phyloP scores from a whole-genome alignment of 441 rosid species.

The Populus tomentosa region DNA sequence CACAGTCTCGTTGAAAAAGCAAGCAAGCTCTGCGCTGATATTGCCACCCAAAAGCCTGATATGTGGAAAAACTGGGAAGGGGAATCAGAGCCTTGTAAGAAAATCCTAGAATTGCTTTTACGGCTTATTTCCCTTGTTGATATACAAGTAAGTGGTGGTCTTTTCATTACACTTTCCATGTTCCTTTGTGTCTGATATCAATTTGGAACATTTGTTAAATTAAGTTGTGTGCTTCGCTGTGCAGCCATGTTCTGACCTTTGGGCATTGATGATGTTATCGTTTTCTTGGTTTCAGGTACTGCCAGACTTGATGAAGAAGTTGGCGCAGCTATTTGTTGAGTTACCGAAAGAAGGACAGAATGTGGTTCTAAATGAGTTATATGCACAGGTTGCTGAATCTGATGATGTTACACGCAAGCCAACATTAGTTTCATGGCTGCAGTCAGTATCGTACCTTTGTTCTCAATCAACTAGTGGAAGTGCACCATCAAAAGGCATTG shows the following conservation, averaged over 20 bases:
- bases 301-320: conserved; percentile 65
- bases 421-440: conserved; percentile 86
- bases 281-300: conserved; percentile 22
- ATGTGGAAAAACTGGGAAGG: conserved; percentile 58
- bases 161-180: background rate
- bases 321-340: conserved; percentile 54
- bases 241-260: background rate
- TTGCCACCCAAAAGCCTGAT: conserved; percentile 26
- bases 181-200: background rate
- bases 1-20: conserved; percentile 72
- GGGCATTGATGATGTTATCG: background rate
- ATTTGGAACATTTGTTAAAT: conserved; percentile 1
- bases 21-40: conserved; percentile 36
- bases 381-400: conserved; percentile 69
- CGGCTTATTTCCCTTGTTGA: conserved; percentile 76
- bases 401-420: conserved; percentile 95
- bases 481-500: conserved; percentile 21
- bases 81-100: conserved; percentile 53
- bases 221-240: background rate
- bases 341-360: conserved; percentile 65
- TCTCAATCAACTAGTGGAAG: conserved; percentile 32
- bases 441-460: conserved; percentile 75
- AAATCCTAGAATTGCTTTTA: conserved; percentile 67
- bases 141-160: conserved; percentile 57
- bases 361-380: conserved; percentile 22